Evolutionary conservation across 2,329 filamentous ascomycete genomes (phyloP), one percentile per base, ranked within the genome.

Genomic region (Thermomyces lanuginosus): DNA sequence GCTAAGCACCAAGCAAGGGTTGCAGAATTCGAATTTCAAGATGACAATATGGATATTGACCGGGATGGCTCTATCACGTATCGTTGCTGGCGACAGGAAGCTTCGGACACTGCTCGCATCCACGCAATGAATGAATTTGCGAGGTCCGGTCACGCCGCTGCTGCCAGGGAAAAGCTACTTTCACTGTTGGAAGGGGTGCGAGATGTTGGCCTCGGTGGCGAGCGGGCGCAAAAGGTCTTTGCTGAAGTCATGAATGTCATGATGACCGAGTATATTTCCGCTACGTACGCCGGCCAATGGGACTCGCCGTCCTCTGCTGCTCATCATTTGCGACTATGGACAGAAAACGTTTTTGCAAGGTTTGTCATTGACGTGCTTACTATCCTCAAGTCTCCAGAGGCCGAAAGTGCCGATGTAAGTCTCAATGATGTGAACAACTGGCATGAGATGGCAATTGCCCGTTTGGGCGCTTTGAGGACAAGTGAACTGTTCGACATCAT

Each of bases 401-500:
- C 33, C 2, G 39, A 33, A 21, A 41, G 42, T 25, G 16, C 39
- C 3, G 24, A 43, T 6, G 49, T 58, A 24, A 45, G 41, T 6
- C 44, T 57, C 11, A 40, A 37, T 5, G 55, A 68, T 31, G 46
- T 66, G 15, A 51, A 61, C 31, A 63, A 60, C 33, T 70, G 67
- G 60, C 59, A 64, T 33, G 60, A 64, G 15, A 65, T 67, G 37
- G 68, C 61, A 4, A 51, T 69, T 21, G 54, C 56, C 9, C 58
- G 64, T 17, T 47, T 75, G 2, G 70, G 69, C 2, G 58, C 61
- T 21, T 55, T 65, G 10, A 59, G 70, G 9, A 63, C 66, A 2
- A 56, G 59, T 16, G 60, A 69, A 30, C 49, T 75, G 1, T 74
- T 75, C 32, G 65, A 72, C 40, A 64, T 73, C 30, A 61, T 75